Evolutionary conservation across 495 filamentous ascomycete species (phyloP), one percentile per base, ranked within the genome.

Genomic region (Melanomma pulvis-pyrius): DNA sequence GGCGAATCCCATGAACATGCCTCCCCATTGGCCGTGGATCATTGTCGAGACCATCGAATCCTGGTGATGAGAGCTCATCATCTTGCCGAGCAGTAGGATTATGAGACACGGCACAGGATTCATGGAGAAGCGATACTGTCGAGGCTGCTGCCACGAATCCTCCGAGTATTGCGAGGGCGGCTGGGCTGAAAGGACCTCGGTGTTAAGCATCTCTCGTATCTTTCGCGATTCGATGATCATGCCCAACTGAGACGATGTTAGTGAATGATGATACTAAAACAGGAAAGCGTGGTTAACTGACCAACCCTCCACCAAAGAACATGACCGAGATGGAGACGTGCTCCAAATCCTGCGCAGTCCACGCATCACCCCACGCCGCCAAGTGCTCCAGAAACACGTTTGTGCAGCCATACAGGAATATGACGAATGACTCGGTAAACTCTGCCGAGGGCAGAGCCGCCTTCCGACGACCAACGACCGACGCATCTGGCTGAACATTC

Each of bases 61-160:
- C 74, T 98, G 94, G 63, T 93, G 91, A 76, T 98, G 94, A 17
- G 88, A 89, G 69, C 88, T 88, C 93, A 98, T 98, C 91, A 96
- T 93, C 73, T 92, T 82, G 34, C 94, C 94, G 1, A 97, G 79
- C 1, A 97, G 81, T 44, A 96, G 77, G 62, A 97, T 92, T 34
- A 96, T 83, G 12, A 98, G 82, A 6, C 86, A 91, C 0, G 94
- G 94, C 68, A 98, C 84, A 0, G 93, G 94, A 77, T 98, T 98
- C 74, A 93, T 83, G 6, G 94, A 88, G 62, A 91, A 85, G 13
- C 78, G 73, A 76, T 96, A 92, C 6, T 85, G 86, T 61, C 79
- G 83, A 0, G 92, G 92, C 36, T 79, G 73, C 50, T 79, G 76
- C 73, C 86, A 84, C 5, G 77, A 74, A 24, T 81, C 80, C 41